These are phyloP conservation scores for Suillus tomentosus DNA, from an alignment of 768 basidiomycete species.

Conservation along the genomic window DNA sequence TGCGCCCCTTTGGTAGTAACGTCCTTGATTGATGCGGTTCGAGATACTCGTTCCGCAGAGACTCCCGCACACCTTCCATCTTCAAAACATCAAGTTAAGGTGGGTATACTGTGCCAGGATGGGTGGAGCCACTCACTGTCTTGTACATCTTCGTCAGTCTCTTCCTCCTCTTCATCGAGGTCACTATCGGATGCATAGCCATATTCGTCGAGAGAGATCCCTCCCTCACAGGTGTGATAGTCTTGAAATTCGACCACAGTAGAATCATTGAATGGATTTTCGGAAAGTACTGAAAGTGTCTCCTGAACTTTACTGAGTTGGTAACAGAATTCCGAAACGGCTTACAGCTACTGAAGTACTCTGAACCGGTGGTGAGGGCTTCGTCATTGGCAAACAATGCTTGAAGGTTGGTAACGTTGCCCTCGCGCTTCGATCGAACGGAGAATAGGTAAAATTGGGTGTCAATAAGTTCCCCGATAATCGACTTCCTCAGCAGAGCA, in stretches of 20 bases:
- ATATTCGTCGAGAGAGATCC: slow-evolving; percentile 16
- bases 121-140: background rate
- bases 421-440: slow-evolving; percentile 16
- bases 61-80: background rate
- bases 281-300: slow-evolving; percentile 1
- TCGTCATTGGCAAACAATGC: slow-evolving; percentile 21
- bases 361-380: slow-evolving; percentile 16
- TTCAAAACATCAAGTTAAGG: background rate
- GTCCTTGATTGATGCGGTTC: background rate
- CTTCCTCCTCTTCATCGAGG: slow-evolving; percentile 24
- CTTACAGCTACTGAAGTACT: slow-evolving; percentile 23
- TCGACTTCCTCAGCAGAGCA: slow-evolving; percentile 11
- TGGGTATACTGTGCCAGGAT: background rate
- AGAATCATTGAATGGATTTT: background rate
- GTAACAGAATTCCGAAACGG: background rate
- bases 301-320: background rate
- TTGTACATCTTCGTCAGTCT: background rate
- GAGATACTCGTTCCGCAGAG: background rate
- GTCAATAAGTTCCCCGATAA: slow-evolving; percentile 20
- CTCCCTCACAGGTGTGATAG: background rate
- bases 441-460: slow-evolving; percentile 24
- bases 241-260: slow-evolving; percentile 15
- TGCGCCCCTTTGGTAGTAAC: background rate
- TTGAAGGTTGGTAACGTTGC: slow-evolving; percentile 14
- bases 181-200: slow-evolving; percentile 29